A percentile compares a stretch with the other conserved stretches of the same genome.
Evolutionary conservation across 2,329 filamentous ascomycete species (phyloP).

Genomic region (Fusarium nurragi): DNA sequence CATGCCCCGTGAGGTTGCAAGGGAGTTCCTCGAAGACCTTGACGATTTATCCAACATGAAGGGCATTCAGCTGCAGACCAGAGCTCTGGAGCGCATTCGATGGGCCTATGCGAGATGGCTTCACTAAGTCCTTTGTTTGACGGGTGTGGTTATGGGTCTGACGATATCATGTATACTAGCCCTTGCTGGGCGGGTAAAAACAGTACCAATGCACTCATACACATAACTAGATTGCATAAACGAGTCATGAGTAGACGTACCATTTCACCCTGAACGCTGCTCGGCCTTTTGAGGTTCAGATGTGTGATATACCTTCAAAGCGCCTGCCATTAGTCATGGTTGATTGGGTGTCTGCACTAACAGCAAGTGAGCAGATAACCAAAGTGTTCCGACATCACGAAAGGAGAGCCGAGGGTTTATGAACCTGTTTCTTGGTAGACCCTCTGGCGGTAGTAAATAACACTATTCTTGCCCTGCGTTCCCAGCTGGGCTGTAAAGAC

Average conservation of each 20-base stretch:
- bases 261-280: neutral
- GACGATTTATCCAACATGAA: constrained; percentile 86
- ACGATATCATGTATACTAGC: constrained; percentile 29
- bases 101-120: constrained; percentile 89
- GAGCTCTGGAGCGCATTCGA: constrained; percentile 82
- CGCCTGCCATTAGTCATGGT: neutral
- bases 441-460: neutral
- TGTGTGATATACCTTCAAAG: neutral
- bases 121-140: constrained; percentile 37
- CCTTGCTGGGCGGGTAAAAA: constrained; percentile 14
- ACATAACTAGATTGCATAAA: constrained; percentile 34
- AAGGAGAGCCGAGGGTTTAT: neutral
- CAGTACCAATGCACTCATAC: constrained; percentile 18
- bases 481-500: neutral
- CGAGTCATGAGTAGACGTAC: constrained; percentile 13
- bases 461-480: neutral
- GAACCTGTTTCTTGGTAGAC: neutral
- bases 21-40: constrained; percentile 89
- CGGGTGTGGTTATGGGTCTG: neutral
- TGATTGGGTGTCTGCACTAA: neutral
- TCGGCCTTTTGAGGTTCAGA: neutral
- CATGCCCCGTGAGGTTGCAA: constrained; percentile 78
- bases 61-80: constrained; percentile 80
- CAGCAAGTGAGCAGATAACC: neutral
- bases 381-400: neutral